Percentiles rank a stretch among this genome's conserved stretches.
Conservation (phyloP, 2,329 filamentous ascomycete genomes). For the Beauveria sp. region DNA sequence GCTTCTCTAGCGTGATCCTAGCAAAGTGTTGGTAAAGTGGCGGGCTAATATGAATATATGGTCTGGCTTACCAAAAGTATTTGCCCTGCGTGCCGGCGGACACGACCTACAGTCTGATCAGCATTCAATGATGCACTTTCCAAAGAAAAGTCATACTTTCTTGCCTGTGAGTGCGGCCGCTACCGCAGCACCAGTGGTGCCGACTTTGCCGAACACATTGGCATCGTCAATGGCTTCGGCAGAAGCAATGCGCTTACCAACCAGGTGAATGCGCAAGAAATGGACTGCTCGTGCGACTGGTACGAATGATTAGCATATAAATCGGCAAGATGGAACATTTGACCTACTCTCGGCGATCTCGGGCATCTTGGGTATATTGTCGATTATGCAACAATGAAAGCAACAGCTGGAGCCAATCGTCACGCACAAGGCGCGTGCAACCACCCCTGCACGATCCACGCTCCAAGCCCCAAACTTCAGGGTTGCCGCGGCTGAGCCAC, state of each 20-base stretch:
- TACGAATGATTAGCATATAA: constrained; percentile 3
- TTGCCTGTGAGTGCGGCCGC: constrained; percentile 66
- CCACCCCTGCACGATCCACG: background rate
- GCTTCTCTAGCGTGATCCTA: constrained; percentile 53
- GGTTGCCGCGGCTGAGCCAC: constrained; percentile 20
- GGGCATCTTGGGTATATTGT: constrained; percentile 38
- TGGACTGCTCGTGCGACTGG: constrained; percentile 80
- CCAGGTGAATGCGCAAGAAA: constrained; percentile 73
- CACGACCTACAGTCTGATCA: constrained; percentile 33
- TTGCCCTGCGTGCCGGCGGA: constrained; percentile 82
- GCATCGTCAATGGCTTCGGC: constrained; percentile 69
- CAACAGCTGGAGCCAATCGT: background rate
- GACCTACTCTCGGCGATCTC: constrained; percentile 53
- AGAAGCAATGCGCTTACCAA: constrained; percentile 68
- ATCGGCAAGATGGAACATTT: background rate
- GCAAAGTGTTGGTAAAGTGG: background rate
- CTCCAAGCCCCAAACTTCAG: background rate
- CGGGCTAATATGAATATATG: background rate
- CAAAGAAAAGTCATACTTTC: constrained; percentile 33
- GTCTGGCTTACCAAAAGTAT: constrained; percentile 69
- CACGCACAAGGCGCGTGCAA: background rate
- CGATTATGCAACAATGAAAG: background rate
- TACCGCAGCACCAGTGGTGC: constrained; percentile 70
- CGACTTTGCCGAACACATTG: constrained; percentile 86
- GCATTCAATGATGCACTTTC: background rate